These are phyloP conservation scores for Penicillium digitatum DNA, from an alignment of 2,329 filamentous ascomycete species.

Conservation along the genomic window DNA sequence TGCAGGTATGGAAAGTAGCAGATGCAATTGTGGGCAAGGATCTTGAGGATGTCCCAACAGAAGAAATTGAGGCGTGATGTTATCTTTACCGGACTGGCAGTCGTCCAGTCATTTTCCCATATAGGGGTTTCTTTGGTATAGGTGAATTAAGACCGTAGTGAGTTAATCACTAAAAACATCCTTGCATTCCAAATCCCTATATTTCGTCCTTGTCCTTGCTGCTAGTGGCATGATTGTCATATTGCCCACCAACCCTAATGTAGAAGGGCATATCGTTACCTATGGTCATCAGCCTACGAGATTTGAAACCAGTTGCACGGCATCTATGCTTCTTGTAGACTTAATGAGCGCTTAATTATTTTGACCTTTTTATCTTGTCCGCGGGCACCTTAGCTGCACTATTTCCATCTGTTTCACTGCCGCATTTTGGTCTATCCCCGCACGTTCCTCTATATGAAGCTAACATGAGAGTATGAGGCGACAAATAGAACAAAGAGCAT, in stretches of 20 bases:
- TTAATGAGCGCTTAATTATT: neutral
- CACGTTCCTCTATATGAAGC: neutral
- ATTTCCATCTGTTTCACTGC: neutral
- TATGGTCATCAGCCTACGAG: neutral
- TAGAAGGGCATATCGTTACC: neutral
- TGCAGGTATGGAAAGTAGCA: constrained; percentile 90
- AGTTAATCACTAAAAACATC: neutral
- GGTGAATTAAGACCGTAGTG: neutral
- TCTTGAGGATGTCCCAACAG: constrained; percentile 67
- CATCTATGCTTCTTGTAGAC: no score
- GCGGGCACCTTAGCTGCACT: neutral
- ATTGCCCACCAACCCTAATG: neutral
- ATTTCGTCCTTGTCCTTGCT: no score
- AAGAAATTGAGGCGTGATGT: constrained; percentile 63
- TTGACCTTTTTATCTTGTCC: no score
- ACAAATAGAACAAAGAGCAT: neutral
- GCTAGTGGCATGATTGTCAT: neutral
- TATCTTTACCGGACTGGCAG: neutral
- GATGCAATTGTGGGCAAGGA: constrained; percentile 77
- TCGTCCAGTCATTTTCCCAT: neutral
- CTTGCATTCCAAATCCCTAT: no score
- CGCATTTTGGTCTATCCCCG: neutral
- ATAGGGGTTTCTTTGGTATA: neutral
- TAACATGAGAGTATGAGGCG: neutral
- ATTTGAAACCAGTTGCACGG: neutral